Percentiles rank a stretch among this genome's conserved stretches.
phyloP scores from a whole-genome alignment of 2,329 filamentous ascomycete genomes.

The Talaromyces albobiverticillius region DNA sequence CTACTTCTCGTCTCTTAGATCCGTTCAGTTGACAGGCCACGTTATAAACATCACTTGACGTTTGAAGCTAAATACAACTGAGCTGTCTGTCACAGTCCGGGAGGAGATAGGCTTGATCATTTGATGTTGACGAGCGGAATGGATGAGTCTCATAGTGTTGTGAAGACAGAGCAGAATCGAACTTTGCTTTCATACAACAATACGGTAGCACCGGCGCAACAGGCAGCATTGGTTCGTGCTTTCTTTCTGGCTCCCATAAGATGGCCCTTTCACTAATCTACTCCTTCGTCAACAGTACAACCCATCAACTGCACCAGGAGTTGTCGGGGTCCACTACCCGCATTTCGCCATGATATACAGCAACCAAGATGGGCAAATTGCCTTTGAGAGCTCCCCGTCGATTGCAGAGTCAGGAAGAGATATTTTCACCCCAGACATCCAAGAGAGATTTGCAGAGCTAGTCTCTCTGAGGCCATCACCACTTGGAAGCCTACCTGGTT shows the following conservation, averaged over 20 bases:
- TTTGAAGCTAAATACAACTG: neutral
- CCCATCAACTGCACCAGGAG: conserved; percentile 18
- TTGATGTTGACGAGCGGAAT: conserved; percentile 4
- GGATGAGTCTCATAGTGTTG: conserved; percentile 11
- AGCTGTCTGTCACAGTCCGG: neutral
- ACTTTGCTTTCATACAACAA: conserved; percentile 14
- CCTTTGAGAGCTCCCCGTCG: conserved; percentile 31
- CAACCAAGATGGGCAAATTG: conserved; percentile 32
- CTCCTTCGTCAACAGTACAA: conserved; percentile 14
- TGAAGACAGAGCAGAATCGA: conserved; percentile 8
- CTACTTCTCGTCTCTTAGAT: too few relatives aligned
- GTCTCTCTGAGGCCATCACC: conserved; percentile 25
- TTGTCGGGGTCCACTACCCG: conserved; percentile 23
- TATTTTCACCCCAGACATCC: conserved; percentile 37
- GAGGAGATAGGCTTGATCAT: neutral
- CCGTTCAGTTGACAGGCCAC: neutral
- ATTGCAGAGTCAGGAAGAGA: conserved; percentile 29
- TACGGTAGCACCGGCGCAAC: conserved; percentile 19
- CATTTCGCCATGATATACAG: conserved; percentile 39
- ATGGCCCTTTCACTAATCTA: neutral
- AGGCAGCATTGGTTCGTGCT: conserved; percentile 19
- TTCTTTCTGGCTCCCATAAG: too few relatives aligned
- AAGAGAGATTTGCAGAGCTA: conserved; percentile 25
- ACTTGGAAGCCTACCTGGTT: conserved; percentile 24
- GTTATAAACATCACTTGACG: neutral